A percentile compares a stretch with the other conserved stretches of the same genome.
Conservation (phyloP, 2,329 filamentous ascomycete genomes). For the Clonostachys rosea region DNA sequence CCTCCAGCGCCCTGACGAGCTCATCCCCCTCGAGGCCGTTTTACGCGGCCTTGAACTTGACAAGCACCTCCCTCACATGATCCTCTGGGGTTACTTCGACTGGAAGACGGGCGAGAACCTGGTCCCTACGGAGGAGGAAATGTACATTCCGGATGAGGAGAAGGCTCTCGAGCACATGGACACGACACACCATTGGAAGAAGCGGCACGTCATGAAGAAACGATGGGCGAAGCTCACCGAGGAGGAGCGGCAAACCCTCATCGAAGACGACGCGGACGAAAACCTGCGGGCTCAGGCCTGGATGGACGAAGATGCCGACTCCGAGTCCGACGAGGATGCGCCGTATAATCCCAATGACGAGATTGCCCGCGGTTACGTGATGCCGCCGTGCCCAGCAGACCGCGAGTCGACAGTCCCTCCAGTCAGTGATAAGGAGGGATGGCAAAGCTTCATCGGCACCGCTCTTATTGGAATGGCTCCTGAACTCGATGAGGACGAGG, state of each 20-base stretch:
- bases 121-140: slow-evolving; percentile 42
- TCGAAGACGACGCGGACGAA: slow-evolving; percentile 26
- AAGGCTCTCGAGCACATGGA: slow-evolving; percentile 20
- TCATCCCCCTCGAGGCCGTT: slow-evolving; percentile 51
- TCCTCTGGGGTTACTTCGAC: slow-evolving; percentile 59
- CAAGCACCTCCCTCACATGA: slow-evolving; percentile 48
- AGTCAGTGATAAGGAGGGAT: slow-evolving; percentile 10
- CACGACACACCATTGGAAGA: slow-evolving; percentile 32
- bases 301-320: slow-evolving; percentile 9
- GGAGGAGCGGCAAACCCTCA: slow-evolving; percentile 29
- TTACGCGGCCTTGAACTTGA: slow-evolving; percentile 49
- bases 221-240: slow-evolving; percentile 30
- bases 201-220: slow-evolving; percentile 38
- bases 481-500: slow-evolving; percentile 12
- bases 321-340: not conserved
- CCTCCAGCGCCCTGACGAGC: slow-evolving; percentile 52
- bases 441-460: slow-evolving; percentile 17
- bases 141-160: slow-evolving; percentile 46
- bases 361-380: slow-evolving; percentile 21
- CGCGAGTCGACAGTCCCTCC: slow-evolving; percentile 6
- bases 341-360: slow-evolving; percentile 20
- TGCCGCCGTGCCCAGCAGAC: slow-evolving; percentile 11
- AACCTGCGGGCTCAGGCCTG: slow-evolving; percentile 25
- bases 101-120: slow-evolving; percentile 43
- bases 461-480: slow-evolving; percentile 12